These are phyloP conservation scores for Macroventuria anomochaeta DNA, from an alignment of 2,329 filamentous ascomycete species.

Conservation along the genomic window DNA sequence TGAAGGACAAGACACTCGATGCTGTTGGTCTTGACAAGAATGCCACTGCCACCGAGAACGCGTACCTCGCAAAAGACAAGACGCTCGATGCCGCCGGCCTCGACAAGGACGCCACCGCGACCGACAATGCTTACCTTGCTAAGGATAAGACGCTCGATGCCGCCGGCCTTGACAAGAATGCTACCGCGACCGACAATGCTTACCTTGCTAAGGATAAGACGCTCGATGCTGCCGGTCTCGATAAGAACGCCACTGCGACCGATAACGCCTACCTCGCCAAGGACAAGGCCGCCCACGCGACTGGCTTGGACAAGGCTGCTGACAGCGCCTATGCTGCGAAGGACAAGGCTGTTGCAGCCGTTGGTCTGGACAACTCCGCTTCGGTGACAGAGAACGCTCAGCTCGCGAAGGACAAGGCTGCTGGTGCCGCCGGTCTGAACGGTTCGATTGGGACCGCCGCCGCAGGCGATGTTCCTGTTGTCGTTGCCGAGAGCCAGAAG, in stretches of 20 bases:
- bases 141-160: slow-evolving; percentile 46
- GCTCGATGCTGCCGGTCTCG: too few species aligned
- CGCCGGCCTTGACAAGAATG: too few species aligned
- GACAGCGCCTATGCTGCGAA: slow-evolving; percentile 29
- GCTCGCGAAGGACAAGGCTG: slow-evolving; percentile 42
- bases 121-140: slow-evolving; percentile 42
- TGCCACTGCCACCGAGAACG: slow-evolving; percentile 60
- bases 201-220: too few species aligned
- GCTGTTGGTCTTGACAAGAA: slow-evolving; percentile 67
- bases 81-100: slow-evolving; percentile 34
- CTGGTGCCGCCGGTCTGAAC: slow-evolving; percentile 44
- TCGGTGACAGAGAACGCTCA: slow-evolving; percentile 34
- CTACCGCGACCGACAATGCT: too few species aligned
- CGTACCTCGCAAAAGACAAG: slow-evolving; percentile 29
- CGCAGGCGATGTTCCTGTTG: slow-evolving; percentile 56
- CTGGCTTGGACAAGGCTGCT: too few species aligned
- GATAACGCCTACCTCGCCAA: too few species aligned
- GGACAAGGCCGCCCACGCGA: too few species aligned
- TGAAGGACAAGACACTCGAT: slow-evolving; percentile 73
- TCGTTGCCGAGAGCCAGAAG: slow-evolving; percentile 74
- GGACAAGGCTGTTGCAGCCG: slow-evolving; percentile 43
- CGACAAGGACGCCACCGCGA: slow-evolving; percentile 49
- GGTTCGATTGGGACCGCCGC: slow-evolving; percentile 32
- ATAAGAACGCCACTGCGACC: too few species aligned
- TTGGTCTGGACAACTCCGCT: slow-evolving; percentile 50